phyloP scores from a whole-genome alignment of 1,284 basidiomycete species.

The Tylopilus sp. region DNA sequence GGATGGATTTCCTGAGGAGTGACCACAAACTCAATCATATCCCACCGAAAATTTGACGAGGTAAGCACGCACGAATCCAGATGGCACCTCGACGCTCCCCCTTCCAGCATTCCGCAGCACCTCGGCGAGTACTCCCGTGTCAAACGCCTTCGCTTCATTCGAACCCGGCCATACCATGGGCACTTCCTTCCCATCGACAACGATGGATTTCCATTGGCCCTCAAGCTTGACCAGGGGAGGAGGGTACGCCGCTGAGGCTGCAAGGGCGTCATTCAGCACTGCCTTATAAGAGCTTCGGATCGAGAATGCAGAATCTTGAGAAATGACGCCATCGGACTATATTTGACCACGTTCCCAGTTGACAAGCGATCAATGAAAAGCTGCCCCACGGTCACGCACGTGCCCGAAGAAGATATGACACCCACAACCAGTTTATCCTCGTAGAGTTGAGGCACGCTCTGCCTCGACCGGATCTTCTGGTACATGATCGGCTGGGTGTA shows the following conservation, averaged over 20 bases:
- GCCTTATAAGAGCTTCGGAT: constrained; percentile 57
- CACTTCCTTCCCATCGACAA: constrained; percentile 13
- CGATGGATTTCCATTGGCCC: constrained; percentile 53
- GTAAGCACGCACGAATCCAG: constrained; percentile 61
- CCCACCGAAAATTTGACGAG: not conserved
- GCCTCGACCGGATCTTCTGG: constrained; percentile 72
- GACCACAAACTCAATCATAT: not conserved
- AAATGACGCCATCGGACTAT: constrained; percentile 57
- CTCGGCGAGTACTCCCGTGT: constrained; percentile 62
- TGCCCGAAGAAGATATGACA: constrained; percentile 6
- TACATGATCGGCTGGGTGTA: constrained; percentile 92
- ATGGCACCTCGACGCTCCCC: constrained; percentile 69
- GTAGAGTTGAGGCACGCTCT: constrained; percentile 77
- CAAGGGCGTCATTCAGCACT: constrained; percentile 59
- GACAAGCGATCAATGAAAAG: not conserved
- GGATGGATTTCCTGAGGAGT: constrained; percentile 66
- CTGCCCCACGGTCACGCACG: not conserved
- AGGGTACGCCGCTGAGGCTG: constrained; percentile 44
- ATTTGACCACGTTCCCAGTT: not conserved
- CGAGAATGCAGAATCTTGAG: constrained; percentile 43
- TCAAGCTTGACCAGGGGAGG: constrained; percentile 55
- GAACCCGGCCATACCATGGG: constrained; percentile 71
- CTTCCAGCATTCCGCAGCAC: constrained; percentile 56
- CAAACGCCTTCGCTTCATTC: constrained; percentile 51
- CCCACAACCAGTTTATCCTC: constrained; percentile 73